These are phyloP conservation scores for Juncus inflexus DNA, from an alignment of 176 grass and related monocot genomes.

Conservation along the genomic window DNA sequence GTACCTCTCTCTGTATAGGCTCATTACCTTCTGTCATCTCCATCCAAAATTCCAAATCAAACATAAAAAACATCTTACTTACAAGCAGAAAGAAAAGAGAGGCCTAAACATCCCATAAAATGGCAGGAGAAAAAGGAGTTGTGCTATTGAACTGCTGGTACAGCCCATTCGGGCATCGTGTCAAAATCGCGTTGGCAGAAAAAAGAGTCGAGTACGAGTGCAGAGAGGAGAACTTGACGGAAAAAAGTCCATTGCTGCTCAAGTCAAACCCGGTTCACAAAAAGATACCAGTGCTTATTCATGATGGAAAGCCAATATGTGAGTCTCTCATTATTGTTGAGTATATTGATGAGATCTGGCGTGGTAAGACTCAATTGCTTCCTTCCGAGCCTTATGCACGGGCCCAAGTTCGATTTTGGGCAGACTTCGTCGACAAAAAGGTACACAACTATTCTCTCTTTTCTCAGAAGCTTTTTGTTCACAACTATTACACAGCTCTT, in stretches of 20 bases:
- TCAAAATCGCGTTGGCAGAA: conserved; percentile 43
- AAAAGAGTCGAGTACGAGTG: conserved; percentile 38
- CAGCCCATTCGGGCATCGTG: conserved; percentile 62
- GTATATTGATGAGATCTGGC: conserved; percentile 46
- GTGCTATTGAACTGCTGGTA: conserved; percentile 42
- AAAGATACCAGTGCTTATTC: conserved; percentile 52
- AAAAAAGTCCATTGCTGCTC: conserved; percentile 65
- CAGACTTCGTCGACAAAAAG: conserved; percentile 43
- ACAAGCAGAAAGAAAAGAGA: no score
- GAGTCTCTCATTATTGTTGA: conserved; percentile 50
- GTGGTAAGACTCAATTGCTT: conserved; percentile 26
- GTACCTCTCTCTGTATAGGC: no score
- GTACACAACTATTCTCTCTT: neutral
- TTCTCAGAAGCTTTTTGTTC: neutral
- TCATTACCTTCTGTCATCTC: no score
- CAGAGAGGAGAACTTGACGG: conserved; percentile 44
- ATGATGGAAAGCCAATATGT: conserved; percentile 36
- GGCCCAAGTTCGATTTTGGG: conserved; percentile 46
- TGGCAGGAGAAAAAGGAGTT: conserved; percentile 25
- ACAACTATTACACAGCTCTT: no score
- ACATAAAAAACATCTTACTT: no score
- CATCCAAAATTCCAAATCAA: no score
- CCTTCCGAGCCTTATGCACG: conserved; percentile 34
- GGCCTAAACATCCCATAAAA: neutral
- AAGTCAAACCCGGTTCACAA: conserved; percentile 55